Base-by-base conservation (phyloP, 176 grass and related monocot genomes). In the Otatea glauca region DNA sequence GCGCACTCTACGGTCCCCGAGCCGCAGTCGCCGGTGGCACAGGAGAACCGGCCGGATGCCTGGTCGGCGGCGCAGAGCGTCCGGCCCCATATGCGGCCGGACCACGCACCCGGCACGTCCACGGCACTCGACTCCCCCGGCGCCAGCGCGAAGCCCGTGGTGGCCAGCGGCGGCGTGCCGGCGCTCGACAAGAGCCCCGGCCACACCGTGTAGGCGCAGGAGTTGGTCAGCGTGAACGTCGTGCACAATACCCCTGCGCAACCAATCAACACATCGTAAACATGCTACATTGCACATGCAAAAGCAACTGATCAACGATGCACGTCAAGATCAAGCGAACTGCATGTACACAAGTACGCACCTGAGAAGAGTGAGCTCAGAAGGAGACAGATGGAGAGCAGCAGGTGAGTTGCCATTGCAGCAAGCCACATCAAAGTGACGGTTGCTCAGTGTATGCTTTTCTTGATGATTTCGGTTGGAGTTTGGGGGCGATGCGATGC, bases 141-240 rank as follows among this genome's bases (percentile, higher is more conserved):
- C 12, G 88, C 82, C 15, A 94, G 82, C 71, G 62, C 55, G 85
- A 94, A 94, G 11, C 92, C 90, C 21, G 90, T 92, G 1, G 81
- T 92, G 34, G 79, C 18, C 6, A 92, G 85, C 20, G 85, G 24
- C 3, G 90, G 44, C 11, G 92, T 83, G 21, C 90, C 92, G 1
- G 90, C 72, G 86, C 88, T 75, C 18, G 90, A 94, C 10, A 92
- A 78, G 9, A 92, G 73, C 0, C 93, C 93, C 65, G 88, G 88
- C 93, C 93, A 94, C 74, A 92, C 90, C 39, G 85, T 88, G 77
- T 90, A 92, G 24, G 43, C 69, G 81, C 93, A 94, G 41, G 91
- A 90, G 74, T 94, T 94, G 41, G 85, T 80, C 24, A 94, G 77
- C 50, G 76, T 90, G 81, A 94, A 94, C 38, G 85, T 90, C 18